Base-by-base conservation (phyloP, 257 asterid species). In the Galeopsis tetrahit region DNA sequence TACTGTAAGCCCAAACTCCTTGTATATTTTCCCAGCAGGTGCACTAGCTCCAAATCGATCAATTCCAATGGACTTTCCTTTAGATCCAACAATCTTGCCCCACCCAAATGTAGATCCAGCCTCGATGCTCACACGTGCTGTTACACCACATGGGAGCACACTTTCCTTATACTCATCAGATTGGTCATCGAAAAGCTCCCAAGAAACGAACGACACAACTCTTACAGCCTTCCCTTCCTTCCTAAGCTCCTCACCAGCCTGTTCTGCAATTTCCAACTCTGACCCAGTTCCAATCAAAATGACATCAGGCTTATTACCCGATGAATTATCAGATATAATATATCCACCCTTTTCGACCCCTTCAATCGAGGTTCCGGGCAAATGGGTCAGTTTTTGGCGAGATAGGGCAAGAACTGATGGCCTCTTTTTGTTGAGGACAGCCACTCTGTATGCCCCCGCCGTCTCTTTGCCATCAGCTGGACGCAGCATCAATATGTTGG, bases 401-500 rank as follows among this genome's bases (percentile, higher is more conserved):
- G 96, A 89, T 32, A 89, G 88, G 70, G 96, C 96, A 33, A 89
- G 91, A 72, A 89, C 74, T 0, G 96, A 87, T 7, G 98, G 96
- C 65, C 87, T 85, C 81, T 89, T 85, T 74, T 81, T 78, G 81
- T 86, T 87, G 56, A 82, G 77, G 56, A 89, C 89, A 58, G 95
- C 96, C 44, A 86, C 97, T 77, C 71, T 86, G 88, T 88, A 92
- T 6, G 95, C 75, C 28, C 96, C 96, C 0, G 98, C 93, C 32
- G 96, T 90, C 85, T 92, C 98, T 0, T 88, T 92, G 11, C 96
- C 97, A 15, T 92, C 97, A 7, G 97, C 97, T 62, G 96, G 97
- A 82, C 96, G 91, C 80, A 89, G 83, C 92, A 89, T 87, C 74
- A 89, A 68, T 21, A 89, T 80, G 70, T 87, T 85, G 52, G 96